Base-by-base conservation (phyloP, 2,329 filamentous ascomycete genomes). In the Epichloe typhina region DNA sequence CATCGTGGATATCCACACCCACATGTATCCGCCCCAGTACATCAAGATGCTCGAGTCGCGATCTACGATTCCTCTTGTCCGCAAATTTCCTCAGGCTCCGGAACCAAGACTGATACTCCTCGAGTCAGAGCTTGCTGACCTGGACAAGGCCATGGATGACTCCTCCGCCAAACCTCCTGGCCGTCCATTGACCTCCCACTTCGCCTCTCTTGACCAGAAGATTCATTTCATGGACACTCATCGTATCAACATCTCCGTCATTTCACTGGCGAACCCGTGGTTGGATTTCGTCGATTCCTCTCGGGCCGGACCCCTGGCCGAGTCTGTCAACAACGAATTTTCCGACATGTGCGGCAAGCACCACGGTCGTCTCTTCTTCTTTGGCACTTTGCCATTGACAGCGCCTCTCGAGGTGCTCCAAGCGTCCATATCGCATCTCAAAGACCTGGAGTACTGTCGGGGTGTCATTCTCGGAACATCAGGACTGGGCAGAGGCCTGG, bases 201-300 rank as follows among this genome's bases (percentile, higher is more conserved):
- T 91, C 72, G 87, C 83, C 55, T 86, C 88, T 43, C 82, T 95
- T 52, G 69, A 73, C 15, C 76, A 87, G 58, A 96, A 95, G 62
- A 74, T 95, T 13, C 75, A 80, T 46, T 95, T 96, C 69, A 96
- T 96, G 90, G 76, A 88, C 64, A 78, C 75, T 15, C 90, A 96
- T 68, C 72, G 72, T 49, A 95, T 96, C 64, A 78, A 85, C 65
- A 81, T 84, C 56, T 93, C 86, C 1, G 86, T 95, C 47, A 81
- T 96, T 55, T 93, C 87, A 0, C 80, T 95, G 21, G 90, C 90
- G 13, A 96, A 96, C 62, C 90, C 90, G 0, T 96, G 90, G 90
- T 76, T 96, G 2, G 90, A 96, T 67, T 96, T 95, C 62, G 69
- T 95, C 0, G 63, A 72, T 9, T 62, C 79, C 0, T 64, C 71